A percentile compares a stretch with the other conserved stretches of the same genome.
Conservation (phyloP, 2,329 filamentous ascomycete species). For the Dactylellina sp. region DNA sequence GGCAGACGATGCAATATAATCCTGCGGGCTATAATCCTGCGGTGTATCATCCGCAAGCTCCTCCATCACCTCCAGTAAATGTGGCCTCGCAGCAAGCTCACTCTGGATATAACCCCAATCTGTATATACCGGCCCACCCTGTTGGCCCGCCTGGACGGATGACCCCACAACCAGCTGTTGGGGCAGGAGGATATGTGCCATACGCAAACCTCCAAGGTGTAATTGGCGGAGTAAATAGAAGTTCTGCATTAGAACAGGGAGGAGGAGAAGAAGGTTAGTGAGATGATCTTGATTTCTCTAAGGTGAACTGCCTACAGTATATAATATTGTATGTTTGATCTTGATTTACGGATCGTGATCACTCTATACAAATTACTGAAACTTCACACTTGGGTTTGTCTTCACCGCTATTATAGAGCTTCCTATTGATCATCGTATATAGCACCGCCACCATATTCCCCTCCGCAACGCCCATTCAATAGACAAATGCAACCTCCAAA, state of each 20-base stretch:
- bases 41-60: slow-evolving; percentile 49
- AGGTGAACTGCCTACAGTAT: background rate
- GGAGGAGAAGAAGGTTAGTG: slow-evolving; percentile 53
- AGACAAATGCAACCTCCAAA: slow-evolving; percentile 54
- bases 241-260: slow-evolving; percentile 39
- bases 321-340: background rate
- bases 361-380: background rate
- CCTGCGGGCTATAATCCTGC: slow-evolving; percentile 54
- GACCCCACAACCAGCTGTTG: slow-evolving; percentile 51
- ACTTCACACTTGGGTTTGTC: background rate
- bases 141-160: slow-evolving; percentile 53
- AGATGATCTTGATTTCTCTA: background rate
- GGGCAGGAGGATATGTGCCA: slow-evolving; percentile 55
- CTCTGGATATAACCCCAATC: slow-evolving; percentile 46
- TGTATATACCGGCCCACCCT: slow-evolving; percentile 50
- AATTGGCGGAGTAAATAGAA: slow-evolving; percentile 56
- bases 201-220: slow-evolving; percentile 56
- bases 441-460: slow-evolving; percentile 54
- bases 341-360: background rate
- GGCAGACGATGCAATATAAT: slow-evolving; percentile 54
- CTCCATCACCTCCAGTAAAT: slow-evolving; percentile 55
- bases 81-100: slow-evolving; percentile 36
- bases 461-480: slow-evolving; percentile 55
- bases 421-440: slow-evolving; percentile 18
- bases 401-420: background rate